Conservation (phyloP, 495 filamentous ascomycete genomes). For the Platismatia glauca region DNA sequence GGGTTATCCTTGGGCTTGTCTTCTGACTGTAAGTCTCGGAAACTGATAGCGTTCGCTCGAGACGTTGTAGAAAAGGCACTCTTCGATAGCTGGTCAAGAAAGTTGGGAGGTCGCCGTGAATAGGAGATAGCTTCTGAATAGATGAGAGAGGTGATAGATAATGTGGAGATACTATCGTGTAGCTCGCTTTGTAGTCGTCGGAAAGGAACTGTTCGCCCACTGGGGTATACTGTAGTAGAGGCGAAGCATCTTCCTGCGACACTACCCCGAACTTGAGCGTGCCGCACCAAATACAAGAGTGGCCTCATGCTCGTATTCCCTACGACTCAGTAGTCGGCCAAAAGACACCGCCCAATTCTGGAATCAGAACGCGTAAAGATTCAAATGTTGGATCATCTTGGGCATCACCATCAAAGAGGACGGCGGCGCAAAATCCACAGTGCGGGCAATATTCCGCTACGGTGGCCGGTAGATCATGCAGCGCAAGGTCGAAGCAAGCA, state of each 20-base stretch:
- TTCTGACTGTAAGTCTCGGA: constrained; percentile 28
- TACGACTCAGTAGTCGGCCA: not conserved
- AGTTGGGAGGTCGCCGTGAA: not conserved
- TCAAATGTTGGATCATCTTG: not conserved
- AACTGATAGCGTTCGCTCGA: constrained; percentile 28
- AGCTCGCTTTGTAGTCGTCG: constrained; percentile 40
- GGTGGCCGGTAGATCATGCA: not conserved
- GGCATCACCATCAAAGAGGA: not conserved
- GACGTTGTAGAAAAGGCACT: constrained; percentile 38
- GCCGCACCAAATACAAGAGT: constrained; percentile 10
- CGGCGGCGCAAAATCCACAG: not conserved
- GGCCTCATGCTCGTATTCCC: constrained; percentile 19
- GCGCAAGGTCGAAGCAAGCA: not conserved
- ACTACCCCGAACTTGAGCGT: constrained; percentile 1
- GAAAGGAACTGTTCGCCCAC: constrained; percentile 47
- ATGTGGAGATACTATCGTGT: not conserved
- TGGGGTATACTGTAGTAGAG: constrained; percentile 27
- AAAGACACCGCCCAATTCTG: not conserved
- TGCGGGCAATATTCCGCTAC: not conserved
- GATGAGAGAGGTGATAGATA: not conserved
- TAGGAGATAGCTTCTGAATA: not conserved
- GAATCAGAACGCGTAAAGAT: not conserved
- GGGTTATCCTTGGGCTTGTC: constrained; percentile 10
- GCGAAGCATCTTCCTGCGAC: constrained; percentile 13
- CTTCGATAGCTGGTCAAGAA: constrained; percentile 2